Base-by-base conservation (phyloP, 306 rosid species). In the Pachyrhizus erosus region DNA sequence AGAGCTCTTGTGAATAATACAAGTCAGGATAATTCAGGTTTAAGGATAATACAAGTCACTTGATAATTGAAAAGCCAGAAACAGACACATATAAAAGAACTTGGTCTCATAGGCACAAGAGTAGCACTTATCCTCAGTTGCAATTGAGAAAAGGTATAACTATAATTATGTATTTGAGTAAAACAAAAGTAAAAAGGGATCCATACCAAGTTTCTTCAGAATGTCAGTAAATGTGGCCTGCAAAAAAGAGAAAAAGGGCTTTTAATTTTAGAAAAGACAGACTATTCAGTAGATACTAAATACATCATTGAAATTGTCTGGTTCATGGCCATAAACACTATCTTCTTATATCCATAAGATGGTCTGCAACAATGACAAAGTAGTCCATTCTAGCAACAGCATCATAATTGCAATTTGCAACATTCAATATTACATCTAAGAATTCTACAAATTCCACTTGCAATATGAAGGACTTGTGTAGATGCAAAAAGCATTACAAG, bases 201-300 rank as follows among this genome's bases (percentile, higher is more conserved):
- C 75, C 85, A 13, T 84, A 96, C 99, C 99, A 4, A 96, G 97
- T 81, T 80, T 87, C 90, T 93, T 96, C 89, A 96, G 92, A 86
- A 96, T 96, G 88, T 96, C 99, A 0, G 98, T 96, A 87, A 96
- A 96, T 78, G 99, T 96, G 55, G 99, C 99, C 99, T 96, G 94
- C 98, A 82, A 79, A 51, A 51, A 37, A 85, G 24, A 45, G 58
- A 29, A 71, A 48, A 71, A 45, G 3, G 21, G 31, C 10, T n/a
- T 73, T 84, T 5, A 88, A 52, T 33, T 77, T 55, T 39, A 48
- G 57, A 5, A 3, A 17, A 68, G 7, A 52, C 6, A 45, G 61
- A 23, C 73, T 15, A 58, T 57, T 61, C 31, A 10, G 34, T 7
- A 21, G 48, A 52, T 29, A 55, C 33, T 49, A 55, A 34, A 48